Base-by-base conservation (phyloP, 139 green algal genomes). In the Asterochloris erici region DNA sequence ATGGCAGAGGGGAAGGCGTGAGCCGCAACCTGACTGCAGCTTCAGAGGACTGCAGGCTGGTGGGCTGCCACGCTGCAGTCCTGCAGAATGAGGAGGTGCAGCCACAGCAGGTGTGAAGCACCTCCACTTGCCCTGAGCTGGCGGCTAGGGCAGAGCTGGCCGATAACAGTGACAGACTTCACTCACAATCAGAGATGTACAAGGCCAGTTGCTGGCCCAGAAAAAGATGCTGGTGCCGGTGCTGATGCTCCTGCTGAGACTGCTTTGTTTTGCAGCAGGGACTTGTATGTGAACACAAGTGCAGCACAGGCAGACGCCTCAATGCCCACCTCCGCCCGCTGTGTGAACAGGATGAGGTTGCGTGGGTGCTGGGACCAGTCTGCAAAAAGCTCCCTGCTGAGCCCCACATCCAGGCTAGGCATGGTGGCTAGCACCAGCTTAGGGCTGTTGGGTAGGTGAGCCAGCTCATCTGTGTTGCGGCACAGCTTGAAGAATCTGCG, bases 391-490 rank as follows among this genome's bases (percentile, higher is more conserved):
- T 96, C 68, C 12, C 92, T 79, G 4, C 93, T 80, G 47, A 87
- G 73, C 28, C 96, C 96, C 0, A 54, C 62, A 63, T 97, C 92
- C 21, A 98, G 79, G 26, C 77, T 91, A 60, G 82, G 85, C 47
- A 89, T 73, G 11, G 89, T 93, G 1, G 96, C 94, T 24, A 98
- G 87, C n/a, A 98, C 95, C 28, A 98, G 92, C 86, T 89, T 92
- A 54, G 93, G 92, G 12, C 89, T 90, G n/a, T 80, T 71, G 63
- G 84, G 84, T 60, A 91, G 85, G 70, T 74, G 70, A 12, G 75
- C 74, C 60, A 95, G 86, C 82, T 94, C 86, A 54, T 88, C 86
- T 29, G 86, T 17, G 62, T 85, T 89, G 9, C 77, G 81, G 28
- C 89, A 83, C 62, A 94, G 76, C 75, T 88, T 87, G 21, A 97